A percentile compares a stretch with the other conserved stretches of the same genome.
These are phyloP conservation scores for Pneumocystis canis DNA, from an alignment of 1,139 yeast species.

Conservation along the genomic window DNA sequence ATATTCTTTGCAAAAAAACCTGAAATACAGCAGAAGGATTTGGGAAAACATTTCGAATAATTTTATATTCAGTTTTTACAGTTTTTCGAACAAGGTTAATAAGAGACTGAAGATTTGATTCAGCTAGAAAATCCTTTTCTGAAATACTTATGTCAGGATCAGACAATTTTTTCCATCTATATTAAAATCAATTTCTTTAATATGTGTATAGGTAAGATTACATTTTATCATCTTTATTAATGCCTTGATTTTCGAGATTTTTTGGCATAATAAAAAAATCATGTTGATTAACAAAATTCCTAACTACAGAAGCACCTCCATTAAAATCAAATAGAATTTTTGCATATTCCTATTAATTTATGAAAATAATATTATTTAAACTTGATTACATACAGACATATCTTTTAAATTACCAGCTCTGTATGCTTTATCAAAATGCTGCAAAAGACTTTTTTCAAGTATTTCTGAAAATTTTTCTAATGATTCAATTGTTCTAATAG, in stretches of 20 bases:
- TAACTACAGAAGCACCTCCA: constrained; percentile 72
- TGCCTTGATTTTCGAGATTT: constrained; percentile 26
- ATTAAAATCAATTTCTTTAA: background rate
- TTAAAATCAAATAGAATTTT: constrained; percentile 66
- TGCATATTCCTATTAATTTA: constrained; percentile 32
- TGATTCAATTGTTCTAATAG: constrained; percentile 17
- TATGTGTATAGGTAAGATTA: background rate
- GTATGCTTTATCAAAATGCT: constrained; percentile 30
- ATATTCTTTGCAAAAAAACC: constrained; percentile 59
- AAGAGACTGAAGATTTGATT: constrained; percentile 26
- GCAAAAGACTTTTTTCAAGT: constrained; percentile 47
- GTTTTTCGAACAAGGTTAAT: constrained; percentile 32
- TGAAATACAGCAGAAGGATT: constrained; percentile 52
- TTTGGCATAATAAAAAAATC: constrained; percentile 49
- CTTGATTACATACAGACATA: constrained; percentile 41
- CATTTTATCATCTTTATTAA: constrained; percentile 26
- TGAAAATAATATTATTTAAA: background rate
- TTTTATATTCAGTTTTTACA: constrained; percentile 55
- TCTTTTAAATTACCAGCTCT: constrained; percentile 45
- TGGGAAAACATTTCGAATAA: constrained; percentile 59
- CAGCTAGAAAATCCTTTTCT: constrained; percentile 23
- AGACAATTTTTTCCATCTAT: constrained; percentile 32
- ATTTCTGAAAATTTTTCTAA: constrained; percentile 62
- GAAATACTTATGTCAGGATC: constrained; percentile 32
- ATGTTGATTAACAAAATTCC: constrained; percentile 69